phyloP scores from a whole-genome alignment of 805 yeast genomes.

The Wickerhamiella siamensis region DNA sequence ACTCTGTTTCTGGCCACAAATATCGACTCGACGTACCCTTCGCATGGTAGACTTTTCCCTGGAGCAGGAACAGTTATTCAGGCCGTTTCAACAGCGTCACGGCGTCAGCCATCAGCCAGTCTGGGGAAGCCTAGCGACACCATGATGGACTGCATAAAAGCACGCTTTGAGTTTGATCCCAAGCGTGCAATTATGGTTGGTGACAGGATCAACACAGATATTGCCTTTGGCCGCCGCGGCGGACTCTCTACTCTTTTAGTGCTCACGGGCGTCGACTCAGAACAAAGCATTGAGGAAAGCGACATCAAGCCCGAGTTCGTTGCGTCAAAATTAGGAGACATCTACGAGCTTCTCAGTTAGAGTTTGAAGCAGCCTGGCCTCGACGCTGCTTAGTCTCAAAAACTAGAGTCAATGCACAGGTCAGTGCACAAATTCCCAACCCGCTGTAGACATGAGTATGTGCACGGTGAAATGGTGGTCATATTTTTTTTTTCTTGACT shows the following conservation, averaged over 20 bases:
- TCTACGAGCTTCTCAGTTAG: conserved; percentile 37
- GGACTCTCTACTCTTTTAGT: conserved; percentile 80
- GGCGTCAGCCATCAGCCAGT: conserved; percentile 63
- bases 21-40: conserved; percentile 88
- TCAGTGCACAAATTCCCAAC: no score
- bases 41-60: conserved; percentile 69
- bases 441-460: no score
- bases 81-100: conserved; percentile 56
- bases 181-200: conserved; percentile 77
- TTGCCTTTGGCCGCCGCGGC: conserved; percentile 78
- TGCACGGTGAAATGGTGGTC: no score
- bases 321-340: conserved; percentile 61
- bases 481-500: no score
- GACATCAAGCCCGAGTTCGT: conserved; percentile 49
- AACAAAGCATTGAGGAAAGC: conserved; percentile 36
- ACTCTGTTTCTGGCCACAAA: conserved; percentile 82
- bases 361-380: no score
- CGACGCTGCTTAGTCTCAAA: no score
- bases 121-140: conserved; percentile 86
- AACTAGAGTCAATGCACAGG: no score
- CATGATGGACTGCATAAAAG: conserved; percentile 81
- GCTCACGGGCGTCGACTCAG: conserved; percentile 80
- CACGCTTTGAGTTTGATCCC: conserved; percentile 40
- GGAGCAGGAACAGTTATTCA: conserved; percentile 93
- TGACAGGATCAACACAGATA: conserved; percentile 88